Base-by-base conservation (phyloP, 1,284 basidiomycete genomes). In the Taiwanofungus camphoratus region DNA sequence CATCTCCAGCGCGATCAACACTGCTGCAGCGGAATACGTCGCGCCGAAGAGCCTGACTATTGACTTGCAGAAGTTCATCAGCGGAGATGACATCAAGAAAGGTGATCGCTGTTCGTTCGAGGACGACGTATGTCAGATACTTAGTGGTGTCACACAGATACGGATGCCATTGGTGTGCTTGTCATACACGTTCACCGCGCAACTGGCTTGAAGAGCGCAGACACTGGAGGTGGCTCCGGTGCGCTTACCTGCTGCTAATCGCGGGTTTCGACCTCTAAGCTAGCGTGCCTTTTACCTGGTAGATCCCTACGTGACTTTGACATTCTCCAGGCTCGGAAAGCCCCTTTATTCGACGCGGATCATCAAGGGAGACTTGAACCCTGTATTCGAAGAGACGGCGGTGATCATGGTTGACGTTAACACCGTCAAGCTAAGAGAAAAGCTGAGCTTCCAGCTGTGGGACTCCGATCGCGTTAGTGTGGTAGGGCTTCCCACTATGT, bases 301-400 rank as follows among this genome's bases (percentile, higher is more conserved):
- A 64, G 64, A 66, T 43, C 63, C 64, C 2, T 66, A 66, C 46
- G 53, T 65, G n/a, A 64, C 63, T 13, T 50, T 66, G 34, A 61
- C 62, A 3, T 65, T 55, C 46, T 64, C 63, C 6, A 53, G 55
- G 5, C 53, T 64, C 60, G 82, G 79, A 5, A 84, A 82, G 56
- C 76, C 82, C 0, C 57, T 87, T 3, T 88, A 83, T 71, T 82
- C 80, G 21, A 87, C 82, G 3, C 70, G 87, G 36, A 82, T 88
- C 57, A 81, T 88, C 54, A 66, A 76, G 33, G 68, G 69, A 13
- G 80, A 84, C 48, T 63, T 75, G 16, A 76, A 82, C 52, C 86
- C 86, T 2, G 76, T 86, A 3, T 92, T 76, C 70, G 86, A 90
- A 56, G 89, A 92, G 66, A 85, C 79, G 0, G 74, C 79, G 0